A percentile compares a stretch with the other conserved stretches of the same genome.
Evolutionary conservation across 1,284 basidiomycete genomes (phyloP).

Genomic region (Naganishia sp.): DNA sequence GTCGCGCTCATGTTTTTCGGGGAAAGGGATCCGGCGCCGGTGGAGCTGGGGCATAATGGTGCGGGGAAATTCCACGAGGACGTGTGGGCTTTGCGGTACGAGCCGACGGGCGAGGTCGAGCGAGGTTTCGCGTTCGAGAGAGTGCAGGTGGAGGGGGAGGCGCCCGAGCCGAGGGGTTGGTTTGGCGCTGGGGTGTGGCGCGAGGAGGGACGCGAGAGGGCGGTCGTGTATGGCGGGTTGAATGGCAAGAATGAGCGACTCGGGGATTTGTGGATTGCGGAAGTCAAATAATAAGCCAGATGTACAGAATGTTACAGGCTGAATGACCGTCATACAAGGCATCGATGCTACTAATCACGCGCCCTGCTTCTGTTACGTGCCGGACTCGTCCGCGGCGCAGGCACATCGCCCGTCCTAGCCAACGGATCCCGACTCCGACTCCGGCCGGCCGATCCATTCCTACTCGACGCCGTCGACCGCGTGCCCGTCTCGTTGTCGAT

Average conservation of each 20-base stretch:
- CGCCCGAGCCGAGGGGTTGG: constrained; percentile 32
- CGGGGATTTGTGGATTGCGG: constrained; percentile 31
- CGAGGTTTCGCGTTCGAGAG: constrained; percentile 24
- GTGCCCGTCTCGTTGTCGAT: background rate
- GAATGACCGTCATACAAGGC: background rate
- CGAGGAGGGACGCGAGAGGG: constrained; percentile 8
- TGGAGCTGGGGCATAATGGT: constrained; percentile 43
- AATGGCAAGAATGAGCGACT: constrained; percentile 32
- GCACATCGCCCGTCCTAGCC: constrained; percentile 5
- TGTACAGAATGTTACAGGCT: constrained; percentile 1
- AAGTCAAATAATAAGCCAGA: background rate
- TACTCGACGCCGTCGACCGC: constrained; percentile 1
- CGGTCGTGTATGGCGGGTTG: constrained; percentile 33
- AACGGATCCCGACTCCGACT: constrained; percentile 18
- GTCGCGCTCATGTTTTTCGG: constrained; percentile 40
- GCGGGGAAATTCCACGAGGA: constrained; percentile 43
- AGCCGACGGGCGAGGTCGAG: background rate
- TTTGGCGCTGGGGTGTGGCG: constrained; percentile 30
- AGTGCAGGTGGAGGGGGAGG: background rate
- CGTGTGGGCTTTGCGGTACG: constrained; percentile 33
- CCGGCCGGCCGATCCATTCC: constrained; percentile 6
- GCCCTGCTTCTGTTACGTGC: background rate
- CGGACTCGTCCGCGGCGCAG: constrained; percentile 9
- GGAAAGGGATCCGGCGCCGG: constrained; percentile 41
- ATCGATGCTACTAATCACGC: background rate